Evolutionary conservation across 352 stramenopile species (phyloP).

Genomic region (Globisporangium radiosum): DNA sequence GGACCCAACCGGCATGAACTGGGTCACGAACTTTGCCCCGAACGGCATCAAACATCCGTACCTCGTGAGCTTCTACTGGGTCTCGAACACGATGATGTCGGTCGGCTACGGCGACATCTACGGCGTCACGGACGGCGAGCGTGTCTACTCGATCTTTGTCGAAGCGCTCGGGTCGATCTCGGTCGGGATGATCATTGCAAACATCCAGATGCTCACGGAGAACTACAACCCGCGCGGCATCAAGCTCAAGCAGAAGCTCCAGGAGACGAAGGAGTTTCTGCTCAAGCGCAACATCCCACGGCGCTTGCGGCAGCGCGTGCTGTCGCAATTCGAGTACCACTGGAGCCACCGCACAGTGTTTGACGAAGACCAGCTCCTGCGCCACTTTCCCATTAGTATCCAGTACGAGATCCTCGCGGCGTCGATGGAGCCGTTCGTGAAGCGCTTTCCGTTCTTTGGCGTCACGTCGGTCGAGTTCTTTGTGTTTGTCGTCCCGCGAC

Average conservation of each 20-base stretch:
- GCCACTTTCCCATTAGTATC: constrained; percentile 58
- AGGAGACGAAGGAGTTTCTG: constrained; percentile 79
- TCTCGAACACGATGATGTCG: constrained; percentile 91
- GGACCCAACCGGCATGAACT: constrained; percentile 60
- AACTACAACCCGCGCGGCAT: constrained; percentile 83
- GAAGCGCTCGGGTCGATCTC: constrained; percentile 78
- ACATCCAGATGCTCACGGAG: constrained; percentile 89
- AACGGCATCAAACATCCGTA: constrained; percentile 66
- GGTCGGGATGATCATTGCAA: constrained; percentile 91
- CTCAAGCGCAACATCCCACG: constrained; percentile 60
- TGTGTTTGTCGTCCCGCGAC: constrained; percentile 47
- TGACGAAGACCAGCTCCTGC: constrained; percentile 58
- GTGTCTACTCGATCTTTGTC: constrained; percentile 82
- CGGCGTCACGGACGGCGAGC: constrained; percentile 68
- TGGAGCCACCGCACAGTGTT: constrained; percentile 70
- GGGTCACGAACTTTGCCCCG: constrained; percentile 48
- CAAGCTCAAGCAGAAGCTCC: constrained; percentile 64
- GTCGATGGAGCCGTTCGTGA: constrained; percentile 72
- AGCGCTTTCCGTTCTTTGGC: constrained; percentile 71
- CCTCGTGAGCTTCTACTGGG: constrained; percentile 90
- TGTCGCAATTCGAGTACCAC: constrained; percentile 81
- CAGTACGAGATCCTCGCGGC: constrained; percentile 77
- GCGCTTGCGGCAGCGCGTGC: constrained; percentile 52
- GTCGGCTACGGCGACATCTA: constrained; percentile 90
- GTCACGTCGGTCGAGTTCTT: constrained; percentile 76